Conservation (phyloP, 176 grass and related monocot genomes). For the Oryza brachyantha region DNA sequence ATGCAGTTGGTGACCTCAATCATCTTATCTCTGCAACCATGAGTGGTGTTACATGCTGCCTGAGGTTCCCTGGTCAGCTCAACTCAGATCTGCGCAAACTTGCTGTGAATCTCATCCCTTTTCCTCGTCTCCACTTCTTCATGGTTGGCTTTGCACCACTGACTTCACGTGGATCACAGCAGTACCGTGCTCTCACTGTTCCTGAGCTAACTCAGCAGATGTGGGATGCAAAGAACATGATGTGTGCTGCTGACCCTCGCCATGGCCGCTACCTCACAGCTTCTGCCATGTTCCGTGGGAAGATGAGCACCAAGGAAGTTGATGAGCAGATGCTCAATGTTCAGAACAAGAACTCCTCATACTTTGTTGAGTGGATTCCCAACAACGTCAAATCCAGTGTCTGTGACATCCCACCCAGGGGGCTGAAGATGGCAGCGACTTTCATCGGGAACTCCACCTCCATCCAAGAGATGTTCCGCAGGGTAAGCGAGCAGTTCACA, state of each 20-base stretch:
- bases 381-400: conserved; percentile 85
- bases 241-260: conserved; percentile 82
- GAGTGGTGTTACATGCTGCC: conserved; percentile 83
- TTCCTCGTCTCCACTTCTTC: conserved; percentile 95
- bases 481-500: conserved; percentile 79
- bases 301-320: conserved; percentile 97
- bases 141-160: conserved; percentile 84
- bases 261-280: conserved; percentile 88
- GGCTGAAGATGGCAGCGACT: conserved; percentile 67
- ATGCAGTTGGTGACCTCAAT: conserved; percentile 81
- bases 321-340: conserved; percentile 92
- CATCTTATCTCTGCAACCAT: conserved; percentile 89
- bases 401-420: conserved; percentile 75
- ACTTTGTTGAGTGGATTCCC: conserved; percentile 92
- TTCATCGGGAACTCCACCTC: conserved; percentile 85
- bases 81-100: conserved; percentile 91
- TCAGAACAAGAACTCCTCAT: conserved; percentile 92
- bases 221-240: conserved; percentile 98
- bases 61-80: conserved; percentile 87
- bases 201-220: conserved; percentile 93
- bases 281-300: conserved; percentile 86
- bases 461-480: conserved; percentile 91
- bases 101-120: conserved; percentile 82
- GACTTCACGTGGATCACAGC: conserved; percentile 74
- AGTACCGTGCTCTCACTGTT: conserved; percentile 73